These are phyloP conservation scores for Leptographium procerum DNA, from an alignment of 2,329 filamentous ascomycete genomes.

Conservation along the genomic window DNA sequence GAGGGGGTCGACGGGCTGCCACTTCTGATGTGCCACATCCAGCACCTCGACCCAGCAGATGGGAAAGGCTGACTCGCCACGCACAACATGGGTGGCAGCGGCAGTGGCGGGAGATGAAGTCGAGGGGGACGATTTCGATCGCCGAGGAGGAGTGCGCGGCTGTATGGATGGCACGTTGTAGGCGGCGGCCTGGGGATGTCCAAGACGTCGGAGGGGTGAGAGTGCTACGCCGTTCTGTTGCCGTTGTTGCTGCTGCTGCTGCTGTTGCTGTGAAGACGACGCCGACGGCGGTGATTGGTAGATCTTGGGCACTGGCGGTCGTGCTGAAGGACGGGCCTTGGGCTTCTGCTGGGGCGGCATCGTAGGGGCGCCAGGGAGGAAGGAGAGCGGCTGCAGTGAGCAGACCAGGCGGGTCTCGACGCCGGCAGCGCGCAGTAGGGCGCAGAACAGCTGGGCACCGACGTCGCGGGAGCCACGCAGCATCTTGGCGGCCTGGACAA, in stretches of 20 bases:
- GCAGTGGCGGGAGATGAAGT: no score
- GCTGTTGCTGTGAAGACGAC: slow-evolving; percentile 6
- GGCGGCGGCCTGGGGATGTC: slow-evolving; percentile 42
- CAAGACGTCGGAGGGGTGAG: slow-evolving; percentile 36
- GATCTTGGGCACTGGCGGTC: slow-evolving; percentile 27
- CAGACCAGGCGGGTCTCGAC: slow-evolving; percentile 77
- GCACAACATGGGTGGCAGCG: slow-evolving; percentile 26
- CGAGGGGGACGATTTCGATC: slow-evolving; percentile 19
- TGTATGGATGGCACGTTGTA: slow-evolving; percentile 34
- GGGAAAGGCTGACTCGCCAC: slow-evolving; percentile 67
- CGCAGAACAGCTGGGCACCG: slow-evolving; percentile 83
- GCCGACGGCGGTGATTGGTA: slow-evolving; percentile 16
- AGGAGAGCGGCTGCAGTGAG: slow-evolving; percentile 74
- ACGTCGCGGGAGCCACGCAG: slow-evolving; percentile 78
- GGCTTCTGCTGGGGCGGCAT: slow-evolving; percentile 25
- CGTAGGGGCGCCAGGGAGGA: slow-evolving; percentile 41
- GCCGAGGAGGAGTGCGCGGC: slow-evolving; percentile 8
- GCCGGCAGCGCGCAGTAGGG: slow-evolving; percentile 70
- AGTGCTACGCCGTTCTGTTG: not conserved
- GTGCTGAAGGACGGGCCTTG: slow-evolving; percentile 17
- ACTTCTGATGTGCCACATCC: slow-evolving; percentile 77
- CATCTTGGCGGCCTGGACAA: slow-evolving; percentile 55
- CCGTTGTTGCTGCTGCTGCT: slow-evolving; percentile 8
- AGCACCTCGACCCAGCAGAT: slow-evolving; percentile 94
- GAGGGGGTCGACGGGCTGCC: slow-evolving; percentile 78